phyloP scores from a whole-genome alignment of 495 filamentous ascomycete genomes.

The Neurospora tetraspora region DNA sequence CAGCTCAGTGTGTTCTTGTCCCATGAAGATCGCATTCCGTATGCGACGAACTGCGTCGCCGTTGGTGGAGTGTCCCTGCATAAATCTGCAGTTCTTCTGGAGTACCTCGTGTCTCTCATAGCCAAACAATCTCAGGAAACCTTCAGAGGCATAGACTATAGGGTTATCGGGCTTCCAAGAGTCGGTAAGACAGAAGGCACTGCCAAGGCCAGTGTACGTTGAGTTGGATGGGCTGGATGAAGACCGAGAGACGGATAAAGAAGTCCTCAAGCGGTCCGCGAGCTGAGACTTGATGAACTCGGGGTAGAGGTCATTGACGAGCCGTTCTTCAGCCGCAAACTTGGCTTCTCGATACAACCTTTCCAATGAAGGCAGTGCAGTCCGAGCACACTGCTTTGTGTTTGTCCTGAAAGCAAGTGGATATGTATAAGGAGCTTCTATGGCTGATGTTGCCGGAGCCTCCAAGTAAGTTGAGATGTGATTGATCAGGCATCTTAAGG shows the following conservation, averaged over 20 bases:
- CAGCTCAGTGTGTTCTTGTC: constrained; percentile 40
- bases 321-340: constrained; percentile 29
- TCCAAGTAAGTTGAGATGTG: constrained; percentile 36
- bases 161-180: constrained; percentile 33
- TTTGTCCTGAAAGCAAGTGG: constrained; percentile 27
- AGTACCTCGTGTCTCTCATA: constrained; percentile 38
- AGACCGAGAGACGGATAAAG: constrained; percentile 10
- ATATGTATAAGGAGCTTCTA: constrained; percentile 26
- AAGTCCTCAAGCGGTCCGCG: constrained; percentile 12
- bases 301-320: constrained; percentile 37
- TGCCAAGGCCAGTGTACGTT: constrained; percentile 26
- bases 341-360: constrained; percentile 36
- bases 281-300: constrained; percentile 37
- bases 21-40: constrained; percentile 28
- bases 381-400: constrained; percentile 28
- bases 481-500: constrained; percentile 30
- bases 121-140: constrained; percentile 38
- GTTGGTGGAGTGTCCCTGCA: constrained; percentile 41
- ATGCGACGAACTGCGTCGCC: constrained; percentile 27
- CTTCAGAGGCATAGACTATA: constrained; percentile 41
- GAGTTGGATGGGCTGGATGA: constrained; percentile 6
- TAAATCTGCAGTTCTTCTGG: constrained; percentile 39
- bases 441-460: constrained; percentile 27
- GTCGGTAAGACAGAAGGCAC: constrained; percentile 26
- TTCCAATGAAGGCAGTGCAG: constrained; percentile 33